Evolutionary conservation across 2,329 filamentous ascomycete species (phyloP).

Genomic region (Knufia fluminis): DNA sequence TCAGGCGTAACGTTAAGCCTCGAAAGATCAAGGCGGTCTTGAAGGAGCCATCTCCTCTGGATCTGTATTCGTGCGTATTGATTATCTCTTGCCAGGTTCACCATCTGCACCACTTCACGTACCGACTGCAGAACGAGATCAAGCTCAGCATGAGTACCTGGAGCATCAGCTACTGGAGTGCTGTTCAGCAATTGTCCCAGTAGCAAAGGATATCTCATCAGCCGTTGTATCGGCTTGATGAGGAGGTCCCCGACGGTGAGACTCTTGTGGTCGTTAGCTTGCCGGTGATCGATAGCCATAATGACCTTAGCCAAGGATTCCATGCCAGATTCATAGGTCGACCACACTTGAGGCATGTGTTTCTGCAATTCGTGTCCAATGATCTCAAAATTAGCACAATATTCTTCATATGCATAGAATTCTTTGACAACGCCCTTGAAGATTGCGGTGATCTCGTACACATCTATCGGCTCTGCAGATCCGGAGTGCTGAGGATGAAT

Average conservation of each 20-base stretch:
- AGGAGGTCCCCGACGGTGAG: constrained; percentile 76
- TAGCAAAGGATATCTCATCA: constrained; percentile 83
- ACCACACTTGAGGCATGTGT: constrained; percentile 62
- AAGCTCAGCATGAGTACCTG: constrained; percentile 70
- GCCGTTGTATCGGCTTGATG: constrained; percentile 90
- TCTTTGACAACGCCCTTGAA: constrained; percentile 60
- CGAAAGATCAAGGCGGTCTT: constrained; percentile 68
- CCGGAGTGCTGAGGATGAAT: background rate
- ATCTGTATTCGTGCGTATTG: constrained; percentile 58
- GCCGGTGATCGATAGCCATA: constrained; percentile 56
- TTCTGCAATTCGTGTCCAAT: constrained; percentile 69
- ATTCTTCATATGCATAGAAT: constrained; percentile 85
- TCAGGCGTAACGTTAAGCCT: constrained; percentile 47
- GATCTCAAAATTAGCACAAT: constrained; percentile 78
- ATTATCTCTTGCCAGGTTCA: constrained; percentile 78
- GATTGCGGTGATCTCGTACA: constrained; percentile 44
- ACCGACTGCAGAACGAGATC: constrained; percentile 63
- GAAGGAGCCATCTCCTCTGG: constrained; percentile 74
- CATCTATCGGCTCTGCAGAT: constrained; percentile 40
- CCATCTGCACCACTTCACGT: constrained; percentile 64
- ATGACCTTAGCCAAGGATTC: constrained; percentile 72
- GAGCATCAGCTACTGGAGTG: constrained; percentile 78
- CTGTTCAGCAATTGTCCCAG: constrained; percentile 74
- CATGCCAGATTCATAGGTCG: constrained; percentile 71
- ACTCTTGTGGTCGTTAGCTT: constrained; percentile 59